Percentiles rank a stretch among this genome's conserved stretches.
phyloP scores from a whole-genome alignment of 2,329 filamentous ascomycete species.

The Sarocladium kiliense region DNA sequence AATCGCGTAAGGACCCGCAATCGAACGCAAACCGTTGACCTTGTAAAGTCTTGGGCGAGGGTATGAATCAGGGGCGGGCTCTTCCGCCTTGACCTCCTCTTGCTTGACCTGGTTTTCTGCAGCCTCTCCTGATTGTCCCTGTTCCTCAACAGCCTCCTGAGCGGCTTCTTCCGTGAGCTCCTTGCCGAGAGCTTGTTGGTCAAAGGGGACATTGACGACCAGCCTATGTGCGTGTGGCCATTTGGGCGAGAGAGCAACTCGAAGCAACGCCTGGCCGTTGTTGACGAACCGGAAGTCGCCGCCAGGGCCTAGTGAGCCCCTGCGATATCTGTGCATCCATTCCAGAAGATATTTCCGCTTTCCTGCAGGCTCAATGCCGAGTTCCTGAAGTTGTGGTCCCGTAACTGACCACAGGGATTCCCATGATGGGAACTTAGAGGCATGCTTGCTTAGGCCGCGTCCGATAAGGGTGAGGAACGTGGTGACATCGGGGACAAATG shows the following conservation, averaged over 20 bases:
- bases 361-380: constrained; percentile 82
- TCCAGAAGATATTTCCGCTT: constrained; percentile 77
- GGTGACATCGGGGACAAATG: constrained; percentile 76
- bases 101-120: not conserved
- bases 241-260: constrained; percentile 36
- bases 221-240: constrained; percentile 39
- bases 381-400: constrained; percentile 70
- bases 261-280: constrained; percentile 47
- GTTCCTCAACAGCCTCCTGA: constrained; percentile 19
- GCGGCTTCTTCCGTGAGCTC: constrained; percentile 19
- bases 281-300: constrained; percentile 73
- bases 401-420: constrained; percentile 80
- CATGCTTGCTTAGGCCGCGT: constrained; percentile 75
- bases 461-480: constrained; percentile 92
- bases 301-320: constrained; percentile 72
- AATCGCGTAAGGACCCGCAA: constrained; percentile 70
- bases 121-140: not conserved
- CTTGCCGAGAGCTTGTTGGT: constrained; percentile 16
- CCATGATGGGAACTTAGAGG: constrained; percentile 85
- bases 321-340: constrained; percentile 81
- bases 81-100: constrained; percentile 15
- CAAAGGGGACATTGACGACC: constrained; percentile 51
- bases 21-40: constrained; percentile 61
- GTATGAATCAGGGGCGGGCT: constrained; percentile 2
- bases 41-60: constrained; percentile 44